These are phyloP conservation scores for Lachancea cidri DNA, from an alignment of 805 yeast genomes.

Conservation along the genomic window DNA sequence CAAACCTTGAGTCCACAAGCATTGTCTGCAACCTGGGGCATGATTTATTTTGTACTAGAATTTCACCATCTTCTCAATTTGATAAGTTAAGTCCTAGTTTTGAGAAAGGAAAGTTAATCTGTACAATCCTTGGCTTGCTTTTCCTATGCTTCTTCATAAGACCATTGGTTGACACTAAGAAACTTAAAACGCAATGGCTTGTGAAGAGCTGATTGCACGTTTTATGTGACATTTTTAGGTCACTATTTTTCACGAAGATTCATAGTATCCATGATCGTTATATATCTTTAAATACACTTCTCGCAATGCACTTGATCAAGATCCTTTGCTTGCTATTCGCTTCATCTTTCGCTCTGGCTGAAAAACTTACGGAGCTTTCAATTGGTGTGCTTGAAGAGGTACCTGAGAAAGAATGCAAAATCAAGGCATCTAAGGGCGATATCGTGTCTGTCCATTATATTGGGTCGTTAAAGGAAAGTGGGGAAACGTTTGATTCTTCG, in stretches of 20 bases:
- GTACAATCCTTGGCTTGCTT: conserved; percentile 52
- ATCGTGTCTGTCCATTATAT: conserved; percentile 69
- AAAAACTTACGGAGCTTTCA: conserved; percentile 23
- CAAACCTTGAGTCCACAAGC: conserved; percentile 78
- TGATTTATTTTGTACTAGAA: conserved; percentile 73
- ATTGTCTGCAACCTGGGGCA: conserved; percentile 59
- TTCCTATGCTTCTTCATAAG: conserved; percentile 43
- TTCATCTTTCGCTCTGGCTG: conserved; percentile 14
- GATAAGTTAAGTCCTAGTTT: conserved; percentile 68
- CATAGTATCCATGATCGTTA: not conserved
- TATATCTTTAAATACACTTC: too few species aligned
- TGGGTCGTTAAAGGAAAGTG: conserved; percentile 59
- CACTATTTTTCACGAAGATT: not conserved
- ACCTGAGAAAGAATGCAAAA: conserved; percentile 48
- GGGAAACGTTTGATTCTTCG: conserved; percentile 73
- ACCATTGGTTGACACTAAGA: conserved; percentile 54
- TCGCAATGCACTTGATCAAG: not conserved
- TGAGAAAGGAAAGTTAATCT: conserved; percentile 55
- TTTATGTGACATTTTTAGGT: not conserved
- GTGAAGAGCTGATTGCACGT: conserved; percentile 13
- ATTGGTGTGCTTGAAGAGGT: conserved; percentile 45
- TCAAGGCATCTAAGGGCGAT: conserved; percentile 62
- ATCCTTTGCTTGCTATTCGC: not conserved
- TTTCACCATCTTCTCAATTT: conserved; percentile 78
- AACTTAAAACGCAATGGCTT: conserved; percentile 51